A percentile compares a stretch with the other conserved stretches of the same genome.
Evolutionary conservation across 108 stramenopile species (phyloP).

Genomic region (Cylindrotheca closterium): DNA sequence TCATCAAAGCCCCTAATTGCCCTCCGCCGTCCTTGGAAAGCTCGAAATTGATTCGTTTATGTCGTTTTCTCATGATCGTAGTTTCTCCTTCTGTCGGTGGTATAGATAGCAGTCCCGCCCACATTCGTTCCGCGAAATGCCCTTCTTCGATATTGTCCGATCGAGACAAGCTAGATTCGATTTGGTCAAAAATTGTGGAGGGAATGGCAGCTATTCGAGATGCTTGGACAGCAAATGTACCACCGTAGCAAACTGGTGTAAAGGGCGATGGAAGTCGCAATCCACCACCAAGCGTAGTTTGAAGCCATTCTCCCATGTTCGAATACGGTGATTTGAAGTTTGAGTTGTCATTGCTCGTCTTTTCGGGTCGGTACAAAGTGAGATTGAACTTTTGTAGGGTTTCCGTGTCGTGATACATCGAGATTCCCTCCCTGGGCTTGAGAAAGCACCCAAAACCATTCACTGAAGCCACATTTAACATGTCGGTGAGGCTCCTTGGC

Average conservation of each 20-base stretch:
- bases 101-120: constrained; percentile 37
- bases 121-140: constrained; percentile 45
- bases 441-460: not conserved
- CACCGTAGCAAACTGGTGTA: constrained; percentile 33
- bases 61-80: too few relatives aligned
- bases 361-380: not conserved
- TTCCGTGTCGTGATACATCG: not conserved
- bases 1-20: too few relatives aligned
- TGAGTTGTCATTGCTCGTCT: constrained; percentile 1
- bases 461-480: too few relatives aligned
- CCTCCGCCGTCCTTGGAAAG: too few relatives aligned
- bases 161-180: constrained; percentile 11
- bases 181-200: not conserved
- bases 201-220: not conserved
- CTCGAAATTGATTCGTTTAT: too few relatives aligned
- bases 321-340: constrained; percentile 29
- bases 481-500: too few relatives aligned
- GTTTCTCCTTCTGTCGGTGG: too few relatives aligned
- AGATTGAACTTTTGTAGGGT: not conserved
- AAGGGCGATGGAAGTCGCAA: constrained; percentile 1
- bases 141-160: constrained; percentile 53
- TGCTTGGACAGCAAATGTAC: not conserved
- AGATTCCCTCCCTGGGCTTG: not conserved
- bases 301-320: constrained; percentile 33
- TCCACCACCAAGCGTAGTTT: not conserved